phyloP scores from a whole-genome alignment of 2,329 filamentous ascomycete genomes.

The Samsoniella hepiali region DNA sequence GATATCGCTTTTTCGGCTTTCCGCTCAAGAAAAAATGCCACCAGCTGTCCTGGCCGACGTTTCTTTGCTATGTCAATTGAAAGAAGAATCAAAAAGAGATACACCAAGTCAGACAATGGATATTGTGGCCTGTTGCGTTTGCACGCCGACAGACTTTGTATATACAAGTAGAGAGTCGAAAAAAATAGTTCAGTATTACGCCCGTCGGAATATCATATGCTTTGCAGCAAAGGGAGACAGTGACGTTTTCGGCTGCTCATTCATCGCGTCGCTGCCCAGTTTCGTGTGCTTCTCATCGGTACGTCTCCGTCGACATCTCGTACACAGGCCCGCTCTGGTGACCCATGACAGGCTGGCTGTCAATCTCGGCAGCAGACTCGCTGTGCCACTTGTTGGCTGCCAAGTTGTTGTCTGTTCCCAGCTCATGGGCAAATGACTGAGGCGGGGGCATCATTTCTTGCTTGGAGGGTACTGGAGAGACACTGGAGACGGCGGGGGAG shows the following conservation, averaged over 20 bases:
- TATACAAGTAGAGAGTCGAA: slow-evolving; percentile 14
- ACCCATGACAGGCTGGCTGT: slow-evolving; percentile 33
- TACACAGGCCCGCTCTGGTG: slow-evolving; percentile 38
- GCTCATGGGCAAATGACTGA: slow-evolving; percentile 33
- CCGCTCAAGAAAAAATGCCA: neutral
- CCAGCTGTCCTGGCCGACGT: neutral
- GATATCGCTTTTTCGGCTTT: slow-evolving; percentile 2
- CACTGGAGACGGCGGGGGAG: slow-evolving; percentile 2
- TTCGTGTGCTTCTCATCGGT: slow-evolving; percentile 29
- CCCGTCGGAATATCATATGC: slow-evolving; percentile 19
- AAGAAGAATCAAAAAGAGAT: neutral
- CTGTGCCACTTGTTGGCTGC: slow-evolving; percentile 34
- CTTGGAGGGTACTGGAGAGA: slow-evolving; percentile 3
- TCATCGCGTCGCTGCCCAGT: slow-evolving; percentile 1
- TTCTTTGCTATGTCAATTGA: neutral
- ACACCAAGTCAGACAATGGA: neutral
- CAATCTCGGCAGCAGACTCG: slow-evolving; percentile 38
- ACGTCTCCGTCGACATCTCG: slow-evolving; percentile 41
- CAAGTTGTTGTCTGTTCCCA: slow-evolving; percentile 32
- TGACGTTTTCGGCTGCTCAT: slow-evolving; percentile 6
- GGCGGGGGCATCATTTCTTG: neutral
- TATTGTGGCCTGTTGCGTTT: neutral
- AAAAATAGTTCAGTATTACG: slow-evolving; percentile 24
- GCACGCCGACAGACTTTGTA: neutral
- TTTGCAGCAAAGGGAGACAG: slow-evolving; percentile 2